These are phyloP conservation scores for Delitschia confertaspora DNA, from an alignment of 495 filamentous ascomycete species.

Conservation along the genomic window DNA sequence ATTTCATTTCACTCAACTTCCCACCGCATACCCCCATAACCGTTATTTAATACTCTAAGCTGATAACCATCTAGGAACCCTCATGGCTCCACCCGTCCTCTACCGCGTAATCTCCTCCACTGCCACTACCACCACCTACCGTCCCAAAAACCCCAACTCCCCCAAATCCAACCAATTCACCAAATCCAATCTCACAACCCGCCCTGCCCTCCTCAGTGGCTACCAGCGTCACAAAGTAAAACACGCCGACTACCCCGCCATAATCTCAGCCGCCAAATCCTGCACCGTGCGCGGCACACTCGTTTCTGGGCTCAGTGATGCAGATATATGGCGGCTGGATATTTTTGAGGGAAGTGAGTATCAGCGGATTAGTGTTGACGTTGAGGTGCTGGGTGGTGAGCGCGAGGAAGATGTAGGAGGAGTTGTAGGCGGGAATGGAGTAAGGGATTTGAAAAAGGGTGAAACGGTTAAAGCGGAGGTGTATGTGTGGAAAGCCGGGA, in stretches of 20 bases:
- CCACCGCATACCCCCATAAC: constrained; percentile 50
- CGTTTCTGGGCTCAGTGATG: constrained; percentile 68
- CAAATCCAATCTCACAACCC: constrained; percentile 50
- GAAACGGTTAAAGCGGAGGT: constrained; percentile 56
- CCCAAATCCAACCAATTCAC: too few relatives aligned
- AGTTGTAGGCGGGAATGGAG: constrained; percentile 33
- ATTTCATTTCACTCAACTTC: neutral
- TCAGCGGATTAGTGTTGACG: constrained; percentile 47
- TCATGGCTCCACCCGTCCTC: constrained; percentile 78
- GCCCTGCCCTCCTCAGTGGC: constrained; percentile 65
- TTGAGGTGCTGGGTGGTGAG: constrained; percentile 32
- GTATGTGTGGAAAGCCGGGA: constrained; percentile 61
- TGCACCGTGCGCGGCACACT: constrained; percentile 62
- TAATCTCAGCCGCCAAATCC: constrained; percentile 40
- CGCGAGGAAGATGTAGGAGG: constrained; percentile 30
- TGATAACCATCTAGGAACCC: constrained; percentile 35
- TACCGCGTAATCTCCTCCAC: constrained; percentile 70
- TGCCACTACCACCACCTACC: constrained; percentile 36
- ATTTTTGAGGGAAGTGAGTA: constrained; percentile 77
- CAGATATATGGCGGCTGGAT: constrained; percentile 69
- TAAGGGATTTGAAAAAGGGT: constrained; percentile 43
- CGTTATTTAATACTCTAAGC: constrained; percentile 50
- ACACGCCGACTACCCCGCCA: constrained; percentile 75
- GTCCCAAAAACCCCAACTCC: constrained; percentile 7
- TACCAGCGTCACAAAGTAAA: constrained; percentile 61